Conservation (phyloP, 164 flowering plant species). For the Nymphaea colorata region DNA sequence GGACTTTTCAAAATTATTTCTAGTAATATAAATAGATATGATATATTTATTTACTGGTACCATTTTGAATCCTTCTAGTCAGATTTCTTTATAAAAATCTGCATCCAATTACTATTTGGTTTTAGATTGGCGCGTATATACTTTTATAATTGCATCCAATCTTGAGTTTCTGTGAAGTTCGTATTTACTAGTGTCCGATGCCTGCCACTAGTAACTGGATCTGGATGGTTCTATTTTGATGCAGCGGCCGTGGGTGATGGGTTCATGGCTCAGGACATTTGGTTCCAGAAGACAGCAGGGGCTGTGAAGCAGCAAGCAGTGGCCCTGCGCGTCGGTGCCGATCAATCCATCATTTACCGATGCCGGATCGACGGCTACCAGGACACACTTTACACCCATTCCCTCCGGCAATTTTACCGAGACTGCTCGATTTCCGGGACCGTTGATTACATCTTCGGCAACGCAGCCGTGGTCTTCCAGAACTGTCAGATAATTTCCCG, state of each 20-base stretch:
- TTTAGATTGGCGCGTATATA: too few relatives aligned
- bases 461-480: slow-evolving; percentile 36
- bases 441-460: slow-evolving; percentile 43
- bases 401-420: slow-evolving; percentile 35
- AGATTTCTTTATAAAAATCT: too few relatives aligned
- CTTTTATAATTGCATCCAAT: too few relatives aligned
- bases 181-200: too few relatives aligned
- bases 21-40: too few relatives aligned
- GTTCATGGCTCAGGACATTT: slow-evolving; percentile 37
- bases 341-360: slow-evolving; percentile 33
- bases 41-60: too few relatives aligned
- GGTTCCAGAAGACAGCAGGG: slow-evolving; percentile 41
- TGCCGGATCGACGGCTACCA: slow-evolving; percentile 36
- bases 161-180: too few relatives aligned
- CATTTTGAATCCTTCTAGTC: too few relatives aligned
- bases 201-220: too few relatives aligned
- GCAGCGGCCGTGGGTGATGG: slow-evolving; percentile 45
- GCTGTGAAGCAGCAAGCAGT: slow-evolving; percentile 41
- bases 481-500: slow-evolving; percentile 26
- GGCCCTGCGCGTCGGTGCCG: too few relatives aligned
- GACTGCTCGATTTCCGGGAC: slow-evolving; percentile 32
- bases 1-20: too few relatives aligned
- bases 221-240: not conserved
- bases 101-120: too few relatives aligned
- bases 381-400: slow-evolving; percentile 41